phyloP scores from a whole-genome alignment of 257 asterid species.

The Penstemon newberryi region DNA sequence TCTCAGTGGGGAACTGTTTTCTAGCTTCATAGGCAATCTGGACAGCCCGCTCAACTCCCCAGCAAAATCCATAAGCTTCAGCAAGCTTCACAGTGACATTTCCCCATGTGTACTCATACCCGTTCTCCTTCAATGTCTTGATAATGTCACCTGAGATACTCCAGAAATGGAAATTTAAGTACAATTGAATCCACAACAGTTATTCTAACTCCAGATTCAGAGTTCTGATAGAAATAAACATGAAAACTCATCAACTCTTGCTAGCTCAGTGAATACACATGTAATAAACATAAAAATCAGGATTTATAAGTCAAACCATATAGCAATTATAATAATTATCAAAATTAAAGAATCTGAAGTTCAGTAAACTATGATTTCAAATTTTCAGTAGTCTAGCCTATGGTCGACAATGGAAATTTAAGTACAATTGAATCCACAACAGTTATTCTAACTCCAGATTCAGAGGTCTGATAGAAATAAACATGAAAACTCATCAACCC shows the following conservation, averaged over 20 bases:
- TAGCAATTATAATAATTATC: too few species aligned
- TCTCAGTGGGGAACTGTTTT: constrained; percentile 81
- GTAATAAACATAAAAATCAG: too few species aligned
- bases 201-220: too few species aligned
- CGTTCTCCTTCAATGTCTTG: constrained; percentile 87
- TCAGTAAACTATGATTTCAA: not conserved
- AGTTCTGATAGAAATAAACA: too few species aligned
- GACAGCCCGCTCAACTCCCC: constrained; percentile 99
- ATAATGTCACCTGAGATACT: constrained; percentile 71
- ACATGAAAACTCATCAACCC: too few species aligned
- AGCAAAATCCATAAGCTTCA: constrained; percentile 92
- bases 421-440: constrained; percentile 2
- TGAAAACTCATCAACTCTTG: too few species aligned
- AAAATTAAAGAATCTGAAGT: too few species aligned
- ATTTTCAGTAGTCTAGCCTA: not conserved
- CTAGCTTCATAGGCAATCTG: constrained; percentile 98
- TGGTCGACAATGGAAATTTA: not conserved
- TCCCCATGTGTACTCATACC: constrained; percentile 78
- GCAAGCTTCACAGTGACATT: constrained; percentile 91
- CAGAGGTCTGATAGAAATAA: too few species aligned
- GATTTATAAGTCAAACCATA: too few species aligned
- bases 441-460: too few species aligned
- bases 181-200: not conserved
- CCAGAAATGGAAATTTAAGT: constrained; percentile 24
- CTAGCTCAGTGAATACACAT: too few species aligned